Base-by-base conservation (phyloP, 176 grass and related monocot species). In the Hordeum vulgare region DNA sequence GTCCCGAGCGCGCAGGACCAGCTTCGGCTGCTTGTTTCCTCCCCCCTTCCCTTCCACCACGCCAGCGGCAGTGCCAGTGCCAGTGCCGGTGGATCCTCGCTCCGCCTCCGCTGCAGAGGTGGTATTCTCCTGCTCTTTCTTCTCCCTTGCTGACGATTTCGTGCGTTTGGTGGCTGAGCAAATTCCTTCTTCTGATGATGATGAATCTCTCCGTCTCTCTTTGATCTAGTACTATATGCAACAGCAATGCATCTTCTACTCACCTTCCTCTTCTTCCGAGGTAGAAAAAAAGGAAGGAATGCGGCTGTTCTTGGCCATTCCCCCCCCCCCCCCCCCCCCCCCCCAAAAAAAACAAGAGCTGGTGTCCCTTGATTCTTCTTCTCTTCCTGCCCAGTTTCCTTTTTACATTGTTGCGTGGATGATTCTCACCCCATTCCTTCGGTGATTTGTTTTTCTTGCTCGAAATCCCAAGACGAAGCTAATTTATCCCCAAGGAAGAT, bases 11-110 rank as follows among this genome's bases (percentile, higher is more conserved):
- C 47, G 47, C 47, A 71, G 67, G 67, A 71, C 37, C 37, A 40
- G 34, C 37, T 26, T 71, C 68, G 68, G 75, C 75, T 40, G 24
- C 76, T 78, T 63, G 61, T 51, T 33, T 80, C 78, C 20, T 28
- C 61, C 51, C 61, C 28, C 41, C 27, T 35, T 27, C 25, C 1
- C 47, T 51, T 51, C 15, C 47, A 51, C 40, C 12, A 33, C 39
- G 40, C 37, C 37, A 65, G 37, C 37, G 24, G 23, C 76, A 61
- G 11, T 12, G 61, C 4, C 60, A 20, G 31, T 6, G 10, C 7
- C 29, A 35, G 17, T 29, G 61, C 3, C 33, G 39, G 65, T 70
- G 66, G 36, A 40, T 63, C 58, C 76, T 29, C 26, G 18, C 47
- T 25, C n/a, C n/a, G n/a, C n/a, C 51, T 33, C 31, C 9, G 44